A percentile compares a stretch with the other conserved stretches of the same genome.
Conservation (phyloP, 257 asterid genomes). For the Solanum ossicruentum region DNA sequence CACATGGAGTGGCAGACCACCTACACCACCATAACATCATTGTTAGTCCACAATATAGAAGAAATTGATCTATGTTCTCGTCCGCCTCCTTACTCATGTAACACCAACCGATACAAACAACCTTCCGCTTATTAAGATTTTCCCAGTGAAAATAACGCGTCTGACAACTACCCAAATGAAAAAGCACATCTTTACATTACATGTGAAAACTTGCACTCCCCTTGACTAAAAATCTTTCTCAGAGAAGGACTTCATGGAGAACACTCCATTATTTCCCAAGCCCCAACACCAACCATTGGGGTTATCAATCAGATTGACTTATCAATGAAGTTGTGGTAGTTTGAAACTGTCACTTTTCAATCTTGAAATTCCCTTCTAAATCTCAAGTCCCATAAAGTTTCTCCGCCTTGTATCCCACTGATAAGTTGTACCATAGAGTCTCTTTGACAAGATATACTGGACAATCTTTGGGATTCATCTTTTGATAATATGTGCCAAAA, state of each 20-base stretch:
- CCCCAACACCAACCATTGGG: background rate
- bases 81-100: background rate
- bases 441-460: background rate
- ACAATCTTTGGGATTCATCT: background rate
- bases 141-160: background rate
- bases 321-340: background rate
- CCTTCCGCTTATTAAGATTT: background rate
- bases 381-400: background rate
- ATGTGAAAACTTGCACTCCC: background rate
- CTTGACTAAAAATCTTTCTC: background rate
- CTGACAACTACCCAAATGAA: background rate
- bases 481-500: background rate
- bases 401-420: background rate
- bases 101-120: background rate
- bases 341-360: background rate
- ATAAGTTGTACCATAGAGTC: background rate
- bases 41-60: background rate
- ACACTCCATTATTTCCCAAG: background rate
- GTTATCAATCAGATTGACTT: background rate
- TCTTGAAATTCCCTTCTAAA: background rate
- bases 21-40: background rate
- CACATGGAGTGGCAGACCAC: background rate
- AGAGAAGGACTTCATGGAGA: background rate
- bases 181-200: background rate
- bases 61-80: background rate